These are phyloP conservation scores for Collybia sordida DNA, from an alignment of 768 basidiomycete genomes.

Conservation along the genomic window DNA sequence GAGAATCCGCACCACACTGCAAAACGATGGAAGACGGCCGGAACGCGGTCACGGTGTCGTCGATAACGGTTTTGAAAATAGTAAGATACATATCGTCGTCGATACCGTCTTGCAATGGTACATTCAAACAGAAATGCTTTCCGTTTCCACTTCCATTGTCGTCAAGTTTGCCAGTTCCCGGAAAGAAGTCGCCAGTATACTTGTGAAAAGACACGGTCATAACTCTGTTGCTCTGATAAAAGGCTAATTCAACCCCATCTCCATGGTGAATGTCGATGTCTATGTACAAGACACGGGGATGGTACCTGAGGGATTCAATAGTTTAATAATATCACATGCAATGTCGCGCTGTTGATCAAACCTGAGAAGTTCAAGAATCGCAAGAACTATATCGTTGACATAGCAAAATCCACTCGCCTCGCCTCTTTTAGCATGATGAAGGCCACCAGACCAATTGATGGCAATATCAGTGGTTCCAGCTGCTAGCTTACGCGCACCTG, in stretches of 20 bases:
- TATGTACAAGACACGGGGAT: conserved; percentile 94
- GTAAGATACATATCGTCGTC: conserved; percentile 97
- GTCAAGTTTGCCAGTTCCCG: conserved; percentile 93
- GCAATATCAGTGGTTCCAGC: conserved; percentile 92
- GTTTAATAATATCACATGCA: neutral
- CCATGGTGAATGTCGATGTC: conserved; percentile 99
- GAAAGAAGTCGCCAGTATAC: conserved; percentile 98
- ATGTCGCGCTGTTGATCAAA: conserved; percentile 25
- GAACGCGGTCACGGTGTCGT: conserved; percentile 88
- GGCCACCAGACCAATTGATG: conserved; percentile 97
- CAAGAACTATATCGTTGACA: conserved; percentile 94
- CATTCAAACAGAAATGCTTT: conserved; percentile 94
- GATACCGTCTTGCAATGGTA: conserved; percentile 93
- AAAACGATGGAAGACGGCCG: conserved; percentile 89
- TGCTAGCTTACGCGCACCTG: conserved; percentile 85
- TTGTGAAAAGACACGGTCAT: conserved; percentile 99
- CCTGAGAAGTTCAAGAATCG: conserved; percentile 90
- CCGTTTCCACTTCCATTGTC: conserved; percentile 88
- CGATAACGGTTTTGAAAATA: conserved; percentile 95
- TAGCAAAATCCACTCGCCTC: conserved; percentile 99
- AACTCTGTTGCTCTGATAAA: conserved; percentile 97
- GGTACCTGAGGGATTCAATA: conserved; percentile 53
- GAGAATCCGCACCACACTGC: conserved; percentile 95
- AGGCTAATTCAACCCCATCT: conserved; percentile 96
- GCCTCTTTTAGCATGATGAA: conserved; percentile 97